Percentiles rank a stretch among this genome's conserved stretches.
phyloP scores from a whole-genome alignment of 768 basidiomycete species.

The Serendipita sp. region DNA sequence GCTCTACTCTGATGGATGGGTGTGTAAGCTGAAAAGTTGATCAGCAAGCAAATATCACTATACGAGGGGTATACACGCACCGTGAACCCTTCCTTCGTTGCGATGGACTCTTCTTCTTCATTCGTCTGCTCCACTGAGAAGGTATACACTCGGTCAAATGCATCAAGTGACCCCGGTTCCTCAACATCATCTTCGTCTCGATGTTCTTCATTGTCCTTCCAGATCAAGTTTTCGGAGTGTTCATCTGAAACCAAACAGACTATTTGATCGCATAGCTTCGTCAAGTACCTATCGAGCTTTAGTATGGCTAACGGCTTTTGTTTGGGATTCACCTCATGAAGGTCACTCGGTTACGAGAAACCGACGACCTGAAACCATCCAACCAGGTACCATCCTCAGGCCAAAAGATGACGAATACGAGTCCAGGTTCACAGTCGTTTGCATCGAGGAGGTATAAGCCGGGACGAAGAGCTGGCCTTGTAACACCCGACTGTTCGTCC shows the following conservation, averaged over 20 bases:
- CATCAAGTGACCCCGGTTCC: slow-evolving; percentile 22
- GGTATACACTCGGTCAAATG: slow-evolving; percentile 33
- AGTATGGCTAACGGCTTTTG: not conserved
- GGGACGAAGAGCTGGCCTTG: slow-evolving; percentile 25
- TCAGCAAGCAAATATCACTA: too few species aligned
- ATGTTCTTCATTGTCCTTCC: slow-evolving; percentile 18
- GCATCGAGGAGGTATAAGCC: slow-evolving; percentile 32
- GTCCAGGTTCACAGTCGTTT: slow-evolving; percentile 13
- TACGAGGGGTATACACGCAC: slow-evolving; percentile 19
- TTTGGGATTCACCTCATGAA: slow-evolving; percentile 37
- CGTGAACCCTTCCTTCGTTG: slow-evolving; percentile 29
- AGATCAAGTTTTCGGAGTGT: slow-evolving; percentile 31
- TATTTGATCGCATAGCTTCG: slow-evolving; percentile 42
- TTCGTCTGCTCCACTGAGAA: slow-evolving; percentile 40
- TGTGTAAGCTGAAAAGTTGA: not conserved
- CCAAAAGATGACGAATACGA: slow-evolving; percentile 44
- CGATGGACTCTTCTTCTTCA: slow-evolving; percentile 38
- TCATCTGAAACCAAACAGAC: slow-evolving; percentile 34
- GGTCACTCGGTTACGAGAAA: slow-evolving; percentile 37
- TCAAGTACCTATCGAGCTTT: slow-evolving; percentile 33
- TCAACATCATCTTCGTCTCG: slow-evolving; percentile 16
- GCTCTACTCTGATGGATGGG: not conserved
- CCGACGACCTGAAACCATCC: slow-evolving; percentile 29
- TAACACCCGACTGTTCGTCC: not conserved
- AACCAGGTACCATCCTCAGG: slow-evolving; percentile 46